Conservation (phyloP, 192 early-diverging fungal species). For the Phlyctochytrium planicorne region DNA sequence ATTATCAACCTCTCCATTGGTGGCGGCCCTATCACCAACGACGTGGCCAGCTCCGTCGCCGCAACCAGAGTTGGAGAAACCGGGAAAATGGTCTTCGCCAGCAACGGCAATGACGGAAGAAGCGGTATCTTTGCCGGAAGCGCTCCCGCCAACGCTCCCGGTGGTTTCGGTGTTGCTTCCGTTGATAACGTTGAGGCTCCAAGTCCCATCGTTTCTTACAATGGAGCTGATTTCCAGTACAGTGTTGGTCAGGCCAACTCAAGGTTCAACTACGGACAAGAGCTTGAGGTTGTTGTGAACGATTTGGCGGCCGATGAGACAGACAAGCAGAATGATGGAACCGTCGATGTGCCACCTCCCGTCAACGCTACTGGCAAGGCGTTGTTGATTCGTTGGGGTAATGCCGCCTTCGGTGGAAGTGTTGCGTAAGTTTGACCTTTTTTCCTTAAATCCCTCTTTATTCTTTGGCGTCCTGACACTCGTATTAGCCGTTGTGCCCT, state of each 20-base stretch:
- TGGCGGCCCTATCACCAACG: conserved; percentile 55
- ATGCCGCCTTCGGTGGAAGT: conserved; percentile 9
- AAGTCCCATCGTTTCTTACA: background rate
- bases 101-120: conserved; percentile 76
- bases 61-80: conserved; percentile 47
- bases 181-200: conserved; percentile 1
- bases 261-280: background rate
- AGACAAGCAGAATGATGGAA: conserved; percentile 1
- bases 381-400: conserved; percentile 20
- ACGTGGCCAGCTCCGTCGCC: conserved; percentile 59
- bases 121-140: conserved; percentile 54
- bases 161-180: conserved; percentile 11
- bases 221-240: background rate
- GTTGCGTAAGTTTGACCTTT: no score
- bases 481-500: no score
- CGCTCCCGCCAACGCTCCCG: conserved; percentile 8
- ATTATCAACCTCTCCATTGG: conserved; percentile 86
- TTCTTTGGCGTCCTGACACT: background rate
- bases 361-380: conserved; percentile 9
- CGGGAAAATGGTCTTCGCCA: conserved; percentile 50
- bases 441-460: conserved; percentile 5
- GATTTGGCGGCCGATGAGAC: background rate
- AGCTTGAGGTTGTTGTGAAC: conserved; percentile 4
- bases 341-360: background rate
- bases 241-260: background rate